These are phyloP conservation scores for Graphiopsis chlorocephala DNA, from an alignment of 2,329 filamentous ascomycete genomes.

Conservation along the genomic window DNA sequence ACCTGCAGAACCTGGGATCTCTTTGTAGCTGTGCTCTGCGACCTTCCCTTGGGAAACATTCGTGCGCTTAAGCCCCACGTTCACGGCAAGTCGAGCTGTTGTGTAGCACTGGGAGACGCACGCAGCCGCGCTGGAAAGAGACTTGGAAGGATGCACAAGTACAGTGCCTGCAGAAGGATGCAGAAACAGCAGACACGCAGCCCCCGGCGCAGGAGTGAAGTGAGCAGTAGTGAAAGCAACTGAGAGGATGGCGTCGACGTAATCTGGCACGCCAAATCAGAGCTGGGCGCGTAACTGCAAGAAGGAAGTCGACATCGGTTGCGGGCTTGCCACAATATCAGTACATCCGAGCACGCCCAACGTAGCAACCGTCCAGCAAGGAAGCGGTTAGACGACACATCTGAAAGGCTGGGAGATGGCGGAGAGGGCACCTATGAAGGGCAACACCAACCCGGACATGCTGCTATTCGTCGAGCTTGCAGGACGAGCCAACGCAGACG, in stretches of 20 bases:
- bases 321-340: slow-evolving; percentile 17
- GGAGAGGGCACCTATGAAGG: slow-evolving; percentile 29
- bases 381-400: slow-evolving; percentile 30
- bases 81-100: not conserved
- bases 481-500: slow-evolving; percentile 16
- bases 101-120: not conserved
- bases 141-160: slow-evolving; percentile 21
- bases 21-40: not conserved
- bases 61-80: not conserved
- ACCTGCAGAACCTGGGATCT: not conserved
- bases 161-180: slow-evolving; percentile 24
- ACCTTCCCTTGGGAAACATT: not conserved
- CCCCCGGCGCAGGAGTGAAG: not conserved
- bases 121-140: slow-evolving; percentile 5
- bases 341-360: not conserved
- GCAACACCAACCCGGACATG: slow-evolving; percentile 19
- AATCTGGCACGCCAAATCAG: slow-evolving; percentile 29
- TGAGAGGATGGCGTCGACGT: slow-evolving; percentile 6
- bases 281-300: slow-evolving; percentile 30
- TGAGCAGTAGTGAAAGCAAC: not conserved
- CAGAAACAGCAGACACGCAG: slow-evolving; percentile 23
- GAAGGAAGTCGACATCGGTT: slow-evolving; percentile 15
- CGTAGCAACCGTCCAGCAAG: slow-evolving; percentile 18
- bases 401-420: slow-evolving; percentile 28
- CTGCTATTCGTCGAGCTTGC: slow-evolving; percentile 29